Conservation (phyloP, 1,284 basidiomycete species). For the Volvariella surrecta region DNA sequence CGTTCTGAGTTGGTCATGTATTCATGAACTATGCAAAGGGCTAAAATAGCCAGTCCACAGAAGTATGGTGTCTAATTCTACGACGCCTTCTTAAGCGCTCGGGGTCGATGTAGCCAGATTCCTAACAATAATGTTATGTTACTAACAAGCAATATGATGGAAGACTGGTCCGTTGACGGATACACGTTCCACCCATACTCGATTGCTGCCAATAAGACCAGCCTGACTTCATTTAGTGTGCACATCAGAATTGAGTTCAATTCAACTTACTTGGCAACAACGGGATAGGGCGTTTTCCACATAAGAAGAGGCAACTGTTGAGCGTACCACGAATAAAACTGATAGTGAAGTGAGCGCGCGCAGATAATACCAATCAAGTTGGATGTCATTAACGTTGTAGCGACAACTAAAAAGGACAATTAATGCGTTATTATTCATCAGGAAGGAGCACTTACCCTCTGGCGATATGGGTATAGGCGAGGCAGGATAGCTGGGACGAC, state of each 20-base stretch:
- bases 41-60: too few species aligned
- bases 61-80: too few species aligned
- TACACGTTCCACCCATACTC: constrained; percentile 88
- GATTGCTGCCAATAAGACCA: constrained; percentile 51
- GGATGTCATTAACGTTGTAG: constrained; percentile 80
- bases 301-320: constrained; percentile 85
- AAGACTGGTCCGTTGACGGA: constrained; percentile 73
- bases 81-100: too few species aligned
- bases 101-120: constrained; percentile 41
- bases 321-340: constrained; percentile 98
- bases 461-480: constrained; percentile 38
- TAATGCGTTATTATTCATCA: constrained; percentile 9
- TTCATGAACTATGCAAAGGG: too few species aligned
- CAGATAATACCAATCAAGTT: constrained; percentile 91
- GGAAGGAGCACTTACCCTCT: constrained; percentile 32
- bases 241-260: constrained; percentile 1
- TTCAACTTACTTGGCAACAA: constrained; percentile 48
- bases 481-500: constrained; percentile 40
- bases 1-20: too few species aligned
- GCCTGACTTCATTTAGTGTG: constrained; percentile 29
- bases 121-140: constrained; percentile 57
- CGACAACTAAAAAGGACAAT: constrained; percentile 52
- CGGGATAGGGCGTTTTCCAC: constrained; percentile 65
- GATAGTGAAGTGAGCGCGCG: constrained; percentile 95
- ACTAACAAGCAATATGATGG: constrained; percentile 48